Base-by-base conservation (phyloP, 1,139 yeast genomes). In the Yarrowia galli region DNA sequence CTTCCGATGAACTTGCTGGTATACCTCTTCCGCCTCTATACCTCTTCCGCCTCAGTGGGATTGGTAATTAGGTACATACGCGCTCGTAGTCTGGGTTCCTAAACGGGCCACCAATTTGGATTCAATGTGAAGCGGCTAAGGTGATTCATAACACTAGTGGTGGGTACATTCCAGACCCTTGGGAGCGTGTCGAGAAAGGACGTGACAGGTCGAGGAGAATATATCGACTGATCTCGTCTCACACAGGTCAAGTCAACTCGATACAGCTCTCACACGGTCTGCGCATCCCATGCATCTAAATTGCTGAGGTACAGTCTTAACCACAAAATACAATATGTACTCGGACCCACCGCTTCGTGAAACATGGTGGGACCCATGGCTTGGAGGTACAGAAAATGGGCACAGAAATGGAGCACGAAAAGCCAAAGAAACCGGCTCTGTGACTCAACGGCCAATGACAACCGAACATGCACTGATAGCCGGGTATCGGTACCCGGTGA, bases 1-100 rank as follows among this genome's bases (percentile, higher is more conserved):
- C 15, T 36, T 35, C 40, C 15, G 40, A 36, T 13, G n/a, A 15
- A 9, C 40, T 28, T 28, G 32, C 32, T 28, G 32, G 32, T 28
- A 7, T 28, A 16, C 15, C 15, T 28, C 32, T 28, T 28, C 5
- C 13, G 10, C 10, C 43, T 5, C 43, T 16, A 36, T 10, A 28
- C 32, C 32, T 28, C n/a, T n/a, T n/a, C 43, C n/a, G n/a, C 12
- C 25, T 10, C 40, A 35, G 43, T 51, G 42, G 60, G 60, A 53
- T 53, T 36, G 60, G 60, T 53, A 53, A 53, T 51, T 51, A 51
- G n/a, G n/a, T n/a, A n/a, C n/a, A n/a, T n/a, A n/a, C n/a, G n/a
- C n/a, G n/a, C n/a, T 28, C 35, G 20, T 43, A 13, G 15, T 13
- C 13, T 10, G 23, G n/a, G 15, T 22, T 15, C 36, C 35, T 12